phyloP scores from a whole-genome alignment of 2,329 filamentous ascomycete genomes.

The Harringtonia lauricola region DNA sequence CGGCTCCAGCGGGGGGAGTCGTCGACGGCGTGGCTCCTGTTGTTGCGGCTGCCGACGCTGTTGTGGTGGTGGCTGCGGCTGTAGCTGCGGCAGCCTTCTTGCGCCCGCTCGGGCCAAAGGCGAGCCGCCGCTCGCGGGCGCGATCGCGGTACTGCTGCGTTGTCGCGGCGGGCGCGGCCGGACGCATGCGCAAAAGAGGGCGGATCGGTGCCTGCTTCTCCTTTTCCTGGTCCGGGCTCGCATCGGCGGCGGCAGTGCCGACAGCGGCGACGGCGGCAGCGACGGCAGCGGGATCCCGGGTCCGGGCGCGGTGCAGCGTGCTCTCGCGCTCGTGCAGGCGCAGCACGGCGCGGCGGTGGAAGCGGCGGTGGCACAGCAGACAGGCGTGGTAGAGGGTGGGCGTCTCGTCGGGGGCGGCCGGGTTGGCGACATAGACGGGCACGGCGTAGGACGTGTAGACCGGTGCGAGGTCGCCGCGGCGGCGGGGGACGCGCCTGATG shows the following conservation, averaged over 20 bases:
- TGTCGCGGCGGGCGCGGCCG: slow-evolving; percentile 8
- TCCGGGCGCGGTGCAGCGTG: slow-evolving; percentile 26
- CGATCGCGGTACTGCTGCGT: slow-evolving; percentile 47
- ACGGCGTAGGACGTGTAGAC: slow-evolving; percentile 40
- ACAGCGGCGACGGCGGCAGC: slow-evolving; percentile 20
- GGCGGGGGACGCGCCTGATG: slow-evolving; percentile 15
- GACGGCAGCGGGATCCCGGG: slow-evolving; percentile 15
- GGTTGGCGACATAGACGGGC: not conserved
- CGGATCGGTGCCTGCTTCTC: not conserved
- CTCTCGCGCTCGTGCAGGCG: slow-evolving; percentile 33
- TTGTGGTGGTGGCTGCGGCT: slow-evolving; percentile 10
- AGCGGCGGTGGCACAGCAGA: slow-evolving; percentile 30
- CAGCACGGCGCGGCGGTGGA: slow-evolving; percentile 26
- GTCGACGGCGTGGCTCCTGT: slow-evolving; percentile 19
- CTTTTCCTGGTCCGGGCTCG: slow-evolving; percentile 1
- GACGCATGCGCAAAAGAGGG: slow-evolving; percentile 9
- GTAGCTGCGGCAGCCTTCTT: slow-evolving; percentile 17
- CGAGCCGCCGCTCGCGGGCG: slow-evolving; percentile 54
- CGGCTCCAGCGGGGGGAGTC: too few species aligned
- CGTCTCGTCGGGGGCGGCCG: not conserved
- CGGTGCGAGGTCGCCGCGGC: slow-evolving; percentile 22
- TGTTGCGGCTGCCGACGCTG: slow-evolving; percentile 22
- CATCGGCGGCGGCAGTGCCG: slow-evolving; percentile 15
- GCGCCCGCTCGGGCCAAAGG: slow-evolving; percentile 49
- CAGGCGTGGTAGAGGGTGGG: slow-evolving; percentile 33